phyloP scores from a whole-genome alignment of 2,329 filamentous ascomycete genomes.

The Orbilia brochopaga region DNA sequence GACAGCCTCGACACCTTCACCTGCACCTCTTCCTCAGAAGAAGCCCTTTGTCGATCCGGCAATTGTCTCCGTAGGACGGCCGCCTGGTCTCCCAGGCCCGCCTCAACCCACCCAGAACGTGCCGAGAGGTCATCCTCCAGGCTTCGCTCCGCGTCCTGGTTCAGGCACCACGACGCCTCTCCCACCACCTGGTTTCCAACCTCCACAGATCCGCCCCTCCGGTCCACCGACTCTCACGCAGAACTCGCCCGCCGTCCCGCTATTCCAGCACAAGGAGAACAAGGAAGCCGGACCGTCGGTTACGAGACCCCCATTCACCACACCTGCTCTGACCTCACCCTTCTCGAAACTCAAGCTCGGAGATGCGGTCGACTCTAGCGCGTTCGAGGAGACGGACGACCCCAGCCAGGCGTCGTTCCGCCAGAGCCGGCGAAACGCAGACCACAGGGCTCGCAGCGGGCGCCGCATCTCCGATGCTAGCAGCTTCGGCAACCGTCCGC shows the following conservation, averaged over 20 bases:
- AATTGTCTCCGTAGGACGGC: constrained; percentile 53
- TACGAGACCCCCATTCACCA: constrained; percentile 35
- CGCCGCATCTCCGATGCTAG: constrained; percentile 24
- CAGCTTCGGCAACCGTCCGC: constrained; percentile 31
- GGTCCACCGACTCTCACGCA: constrained; percentile 16
- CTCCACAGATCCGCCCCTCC: constrained; percentile 33
- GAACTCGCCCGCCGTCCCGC: constrained; percentile 10
- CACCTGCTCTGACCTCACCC: constrained; percentile 36
- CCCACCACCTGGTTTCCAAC: constrained; percentile 13
- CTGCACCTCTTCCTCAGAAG: constrained; percentile 20
- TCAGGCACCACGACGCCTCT: constrained; percentile 15
- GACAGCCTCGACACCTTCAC: constrained; percentile 27
- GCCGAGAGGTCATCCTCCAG: constrained; percentile 8
- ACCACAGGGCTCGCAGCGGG: constrained; percentile 24
- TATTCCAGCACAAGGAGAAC: background rate
- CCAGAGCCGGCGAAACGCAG: constrained; percentile 27
- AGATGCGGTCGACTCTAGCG: constrained; percentile 54
- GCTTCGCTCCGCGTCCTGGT: constrained; percentile 13
- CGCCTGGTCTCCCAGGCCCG: constrained; percentile 34
- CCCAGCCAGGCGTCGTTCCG: constrained; percentile 45
- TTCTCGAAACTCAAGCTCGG: constrained; percentile 52
- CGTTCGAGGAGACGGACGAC: constrained; percentile 55
- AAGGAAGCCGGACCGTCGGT: constrained; percentile 17
- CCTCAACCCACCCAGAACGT: background rate
- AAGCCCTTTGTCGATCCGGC: constrained; percentile 54